These are phyloP conservation scores for Termitomyces sp. DNA, from an alignment of 768 basidiomycete species.

Conservation along the genomic window DNA sequence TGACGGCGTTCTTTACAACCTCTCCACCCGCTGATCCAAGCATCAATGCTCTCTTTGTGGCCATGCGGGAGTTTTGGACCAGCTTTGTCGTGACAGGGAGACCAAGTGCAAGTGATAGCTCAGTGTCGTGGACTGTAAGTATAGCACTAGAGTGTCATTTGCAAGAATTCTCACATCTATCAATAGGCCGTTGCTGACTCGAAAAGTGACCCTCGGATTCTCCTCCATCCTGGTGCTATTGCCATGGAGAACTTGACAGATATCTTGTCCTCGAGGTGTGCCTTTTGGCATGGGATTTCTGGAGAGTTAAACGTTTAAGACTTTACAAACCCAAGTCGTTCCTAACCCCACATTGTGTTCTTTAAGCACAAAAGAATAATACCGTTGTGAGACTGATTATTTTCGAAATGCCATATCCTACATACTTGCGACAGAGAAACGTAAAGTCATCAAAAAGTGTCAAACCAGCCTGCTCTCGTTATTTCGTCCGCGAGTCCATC, in stretches of 20 bases:
- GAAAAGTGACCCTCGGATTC: constrained; percentile 24
- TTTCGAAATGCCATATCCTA: background rate
- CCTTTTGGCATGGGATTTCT: constrained; percentile 27
- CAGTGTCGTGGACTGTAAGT: constrained; percentile 27
- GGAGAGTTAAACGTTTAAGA: constrained; percentile 18
- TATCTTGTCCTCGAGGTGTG: constrained; percentile 19
- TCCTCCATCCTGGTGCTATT: constrained; percentile 24
- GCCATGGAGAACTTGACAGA: constrained; percentile 20
- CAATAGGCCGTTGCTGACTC: constrained; percentile 16
- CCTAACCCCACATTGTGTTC: background rate
- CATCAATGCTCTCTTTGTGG: constrained; percentile 27
- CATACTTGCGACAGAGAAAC: background rate
- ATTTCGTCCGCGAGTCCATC: constrained; percentile 72
- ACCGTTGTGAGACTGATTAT: background rate
- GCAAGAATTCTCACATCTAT: background rate
- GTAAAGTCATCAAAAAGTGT: constrained; percentile 22
- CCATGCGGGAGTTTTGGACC: constrained; percentile 37
- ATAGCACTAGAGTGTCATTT: background rate
- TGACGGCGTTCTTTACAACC: constrained; percentile 32
- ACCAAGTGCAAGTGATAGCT: constrained; percentile 20
- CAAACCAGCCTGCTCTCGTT: constrained; percentile 74
- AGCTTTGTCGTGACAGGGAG: constrained; percentile 32
- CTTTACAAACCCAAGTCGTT: background rate
- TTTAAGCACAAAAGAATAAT: background rate
- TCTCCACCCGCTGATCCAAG: constrained; percentile 21